Evolutionary conservation across 352 stramenopile genomes (phyloP), one percentile per base, ranked within the genome.

Genomic region (Pythium pyrilobum): DNA sequence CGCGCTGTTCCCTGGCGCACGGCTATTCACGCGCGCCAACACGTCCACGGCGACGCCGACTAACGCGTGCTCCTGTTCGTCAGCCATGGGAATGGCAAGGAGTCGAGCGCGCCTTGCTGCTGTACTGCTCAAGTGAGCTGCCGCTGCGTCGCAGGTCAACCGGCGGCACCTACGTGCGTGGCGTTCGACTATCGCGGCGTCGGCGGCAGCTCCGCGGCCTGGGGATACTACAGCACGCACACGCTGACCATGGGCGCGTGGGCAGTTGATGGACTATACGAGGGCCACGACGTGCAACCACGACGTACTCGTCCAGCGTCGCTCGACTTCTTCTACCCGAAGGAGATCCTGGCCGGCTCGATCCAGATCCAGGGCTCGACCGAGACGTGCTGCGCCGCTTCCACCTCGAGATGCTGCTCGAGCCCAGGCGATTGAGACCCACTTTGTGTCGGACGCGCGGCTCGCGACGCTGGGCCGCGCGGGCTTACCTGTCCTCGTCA

Each of bases 51-150:
- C 41, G 33, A 41, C 15, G 29, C 50, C 1, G 60, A 67, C 12
- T 68, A 77, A 43, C 57, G 67, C 25, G 43, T 85, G 20, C 58
- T 81, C 27, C 55, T 81, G 13, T 48, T 85, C 48, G 69, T 73
- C 34, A 71, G 71, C 20, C 72, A 80, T 49, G 66, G 67, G 57
- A 59, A 70, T 28, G 59, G 60, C 27, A 79, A 80, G 41, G 74
- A 80, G 53, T 38, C 71, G 11, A 6, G 71, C 55, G 46, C n/a
- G n/a, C n/a, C n/a, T n/a, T n/a, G n/a, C n/a, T n/a, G n/a, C n/a
- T n/a, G n/a, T n/a, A n/a, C n/a, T n/a, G n/a, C n/a, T n/a, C n/a
- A n/a, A n/a, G n/a, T n/a, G n/a, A n/a, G n/a, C n/a, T n/a, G n/a
- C n/a, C n/a, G n/a, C n/a, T n/a, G n/a, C n/a, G n/a, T n/a, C n/a